phyloP scores from a whole-genome alignment of 768 basidiomycete genomes.

The Mycena rebaudengoi region DNA sequence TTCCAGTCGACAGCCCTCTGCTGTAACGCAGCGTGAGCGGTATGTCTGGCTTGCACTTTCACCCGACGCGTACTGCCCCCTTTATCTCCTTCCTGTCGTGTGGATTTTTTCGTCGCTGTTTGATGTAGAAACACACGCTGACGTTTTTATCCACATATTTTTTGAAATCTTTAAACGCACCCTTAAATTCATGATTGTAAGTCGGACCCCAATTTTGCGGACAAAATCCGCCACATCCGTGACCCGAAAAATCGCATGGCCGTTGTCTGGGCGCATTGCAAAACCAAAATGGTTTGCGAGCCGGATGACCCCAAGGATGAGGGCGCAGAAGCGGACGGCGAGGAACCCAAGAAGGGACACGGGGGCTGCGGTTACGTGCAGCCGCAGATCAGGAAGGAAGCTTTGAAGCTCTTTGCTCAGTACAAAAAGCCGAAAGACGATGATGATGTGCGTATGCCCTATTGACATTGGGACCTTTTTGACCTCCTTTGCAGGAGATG shows the following conservation, averaged over 20 bases:
- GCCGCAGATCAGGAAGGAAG: slow-evolving; percentile 92
- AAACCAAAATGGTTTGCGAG: slow-evolving; percentile 89
- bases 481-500: slow-evolving; percentile 62
- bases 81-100: slow-evolving; percentile 52
- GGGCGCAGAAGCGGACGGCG: slow-evolving; percentile 70
- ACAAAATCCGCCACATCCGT: slow-evolving; percentile 87
- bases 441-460: slow-evolving; percentile 78
- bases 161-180: slow-evolving; percentile 40
- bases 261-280: slow-evolving; percentile 86
- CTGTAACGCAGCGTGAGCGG: slow-evolving; percentile 78
- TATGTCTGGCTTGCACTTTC: slow-evolving; percentile 70
- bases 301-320: slow-evolving; percentile 91
- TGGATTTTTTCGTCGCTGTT: slow-evolving; percentile 36
- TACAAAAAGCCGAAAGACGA: slow-evolving; percentile 96
- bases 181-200: slow-evolving; percentile 50
- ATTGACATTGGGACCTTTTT: neutral
- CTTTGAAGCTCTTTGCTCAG: slow-evolving; percentile 91
- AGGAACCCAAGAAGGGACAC: slow-evolving; percentile 88
- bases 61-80: slow-evolving; percentile 70
- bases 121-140: slow-evolving; percentile 61
- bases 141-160: slow-evolving; percentile 71
- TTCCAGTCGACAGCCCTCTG: slow-evolving; percentile 53
- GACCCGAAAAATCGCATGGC: slow-evolving; percentile 90
- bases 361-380: slow-evolving; percentile 97
- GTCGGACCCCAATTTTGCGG: slow-evolving; percentile 86